phyloP scores from a whole-genome alignment of 805 yeast species.

The Isabelozyma gotoi region DNA sequence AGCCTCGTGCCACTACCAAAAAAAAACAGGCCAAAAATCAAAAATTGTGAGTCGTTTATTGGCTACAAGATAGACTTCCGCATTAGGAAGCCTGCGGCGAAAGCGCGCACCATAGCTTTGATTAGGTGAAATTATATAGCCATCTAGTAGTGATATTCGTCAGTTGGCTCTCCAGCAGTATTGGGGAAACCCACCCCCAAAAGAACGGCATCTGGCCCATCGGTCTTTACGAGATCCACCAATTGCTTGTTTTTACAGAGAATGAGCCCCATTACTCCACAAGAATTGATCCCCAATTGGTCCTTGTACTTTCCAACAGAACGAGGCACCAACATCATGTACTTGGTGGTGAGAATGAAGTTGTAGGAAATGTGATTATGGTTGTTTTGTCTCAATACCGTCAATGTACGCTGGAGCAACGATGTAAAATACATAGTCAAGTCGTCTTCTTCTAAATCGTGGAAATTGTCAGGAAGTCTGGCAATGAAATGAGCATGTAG shows the following conservation, averaged over 20 bases:
- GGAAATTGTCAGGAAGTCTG: slow-evolving; percentile 46
- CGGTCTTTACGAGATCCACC: slow-evolving; percentile 44
- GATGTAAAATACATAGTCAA: slow-evolving; percentile 71
- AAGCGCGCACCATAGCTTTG: not conserved
- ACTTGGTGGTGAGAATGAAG: slow-evolving; percentile 74
- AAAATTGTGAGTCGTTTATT: slow-evolving; percentile 21
- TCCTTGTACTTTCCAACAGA: slow-evolving; percentile 51
- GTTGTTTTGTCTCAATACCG: slow-evolving; percentile 57
- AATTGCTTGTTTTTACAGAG: slow-evolving; percentile 68
- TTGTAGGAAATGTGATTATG: slow-evolving; percentile 65
- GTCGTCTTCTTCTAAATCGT: slow-evolving; percentile 48
- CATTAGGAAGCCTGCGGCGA: slow-evolving; percentile 15
- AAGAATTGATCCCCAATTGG: slow-evolving; percentile 67
- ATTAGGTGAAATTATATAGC: not conserved
- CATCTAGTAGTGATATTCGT: slow-evolving; percentile 60
- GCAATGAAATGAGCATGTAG: slow-evolving; percentile 82
- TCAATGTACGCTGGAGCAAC: slow-evolving; percentile 67
- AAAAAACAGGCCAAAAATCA: slow-evolving; percentile 8
- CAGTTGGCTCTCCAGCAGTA: slow-evolving; percentile 54
- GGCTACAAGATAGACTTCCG: slow-evolving; percentile 25
- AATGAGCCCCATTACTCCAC: slow-evolving; percentile 78
- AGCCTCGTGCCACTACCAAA: not conserved
- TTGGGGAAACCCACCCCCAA: slow-evolving; percentile 66
- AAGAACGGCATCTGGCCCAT: slow-evolving; percentile 55
- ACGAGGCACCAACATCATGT: slow-evolving; percentile 89